Evolutionary conservation across 805 yeast species (phyloP), one percentile per base, ranked within the genome.

Genomic region (Suhomyces xylopsoci): DNA sequence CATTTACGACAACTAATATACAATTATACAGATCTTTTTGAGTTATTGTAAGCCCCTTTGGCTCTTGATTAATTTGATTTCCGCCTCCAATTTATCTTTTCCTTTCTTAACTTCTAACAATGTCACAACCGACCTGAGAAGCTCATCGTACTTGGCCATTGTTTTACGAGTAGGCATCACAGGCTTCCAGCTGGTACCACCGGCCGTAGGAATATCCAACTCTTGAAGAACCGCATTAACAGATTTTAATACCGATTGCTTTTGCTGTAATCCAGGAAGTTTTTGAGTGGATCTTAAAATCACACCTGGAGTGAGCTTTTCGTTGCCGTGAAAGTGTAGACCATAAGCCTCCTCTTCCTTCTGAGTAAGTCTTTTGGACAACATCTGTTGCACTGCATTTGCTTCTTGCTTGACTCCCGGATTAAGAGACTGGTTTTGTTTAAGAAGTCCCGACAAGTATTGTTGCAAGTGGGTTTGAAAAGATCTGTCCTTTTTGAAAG

Each of bases 291-390:
- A 90, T 56, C 99, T 78, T 54, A 93, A 71, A 49, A 78, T 82
- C 2, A 90, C 97, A 28, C 98, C 98, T 0, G 96, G 87, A 4
- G 80, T 80, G 7, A 88, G 64, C 58, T 84, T 82, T 54, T 87
- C 93, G 43, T 67, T 71, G 12, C 83, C 85, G 67, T 89, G 96
- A 56, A 87, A 86, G 48, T 83, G 76, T 38, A 94, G 79, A 10
- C 99, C 99, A 61, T 85, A 88, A 0, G 90, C 85, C 52, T 84
- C 88, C 69, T 90, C 92, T 62, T 92, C 97, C 60, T 88, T 87
- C 19, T 81, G 76, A 0, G 89, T 81, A 48, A 92, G 78, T 42
- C 82, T 78, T 64, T 80, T 80, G 48, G 80, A 74, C 38, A 85
- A 65, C 50, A 77, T 66, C 55, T 72, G 76, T 52, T 75, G 79